phyloP scores from a whole-genome alignment of 352 stramenopile genomes.

The Globisporangium sylvaticum region DNA sequence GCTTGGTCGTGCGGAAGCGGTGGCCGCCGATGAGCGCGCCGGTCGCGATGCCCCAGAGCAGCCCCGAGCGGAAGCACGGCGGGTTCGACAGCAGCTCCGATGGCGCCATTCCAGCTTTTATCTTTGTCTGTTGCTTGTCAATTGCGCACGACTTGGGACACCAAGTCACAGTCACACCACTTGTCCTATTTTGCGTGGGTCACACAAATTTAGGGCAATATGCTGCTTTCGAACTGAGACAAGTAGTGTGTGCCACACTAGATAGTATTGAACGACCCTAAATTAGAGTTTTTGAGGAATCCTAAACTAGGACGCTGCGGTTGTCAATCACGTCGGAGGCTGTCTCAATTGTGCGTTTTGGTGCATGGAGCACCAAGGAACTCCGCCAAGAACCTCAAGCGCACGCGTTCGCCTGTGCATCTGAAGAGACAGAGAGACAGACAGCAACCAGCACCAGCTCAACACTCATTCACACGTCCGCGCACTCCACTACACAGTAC shows the following conservation, averaged over 20 bases:
- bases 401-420: background rate
- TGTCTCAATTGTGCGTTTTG: background rate
- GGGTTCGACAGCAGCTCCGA: slow-evolving; percentile 60
- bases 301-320: background rate
- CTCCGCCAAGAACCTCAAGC: background rate
- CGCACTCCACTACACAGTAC: background rate
- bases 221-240: too few relatives aligned
- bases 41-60: slow-evolving; percentile 77
- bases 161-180: too few relatives aligned
- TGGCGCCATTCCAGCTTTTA: background rate
- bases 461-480: background rate
- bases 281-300: background rate
- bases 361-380: background rate
- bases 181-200: too few relatives aligned
- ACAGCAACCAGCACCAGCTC: background rate
- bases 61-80: slow-evolving; percentile 70
- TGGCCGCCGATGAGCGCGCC: slow-evolving; percentile 57
- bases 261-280: too few relatives aligned
- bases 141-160: background rate
- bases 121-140: background rate
- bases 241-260: background rate
- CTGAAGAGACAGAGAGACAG: background rate
- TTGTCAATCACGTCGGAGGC: background rate
- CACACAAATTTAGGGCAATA: too few relatives aligned
- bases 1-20: slow-evolving; percentile 59